phyloP scores from a whole-genome alignment of 1,139 yeast species.

The Pichia cactophila region DNA sequence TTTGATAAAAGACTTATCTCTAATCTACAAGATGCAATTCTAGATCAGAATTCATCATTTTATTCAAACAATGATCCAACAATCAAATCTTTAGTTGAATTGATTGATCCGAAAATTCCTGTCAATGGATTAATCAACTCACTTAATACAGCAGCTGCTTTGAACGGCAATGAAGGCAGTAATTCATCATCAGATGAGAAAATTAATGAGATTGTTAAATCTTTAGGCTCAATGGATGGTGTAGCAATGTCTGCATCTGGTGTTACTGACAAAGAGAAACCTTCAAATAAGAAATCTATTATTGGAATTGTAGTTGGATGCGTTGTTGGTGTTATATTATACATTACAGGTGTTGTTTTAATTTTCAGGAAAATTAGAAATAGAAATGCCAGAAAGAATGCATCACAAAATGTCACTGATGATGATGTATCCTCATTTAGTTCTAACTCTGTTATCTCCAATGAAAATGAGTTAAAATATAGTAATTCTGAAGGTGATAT shows the following conservation, averaged over 20 bases:
- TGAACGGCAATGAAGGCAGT: background rate
- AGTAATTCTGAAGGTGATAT: constrained; percentile 11
- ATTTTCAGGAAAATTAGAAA: constrained; percentile 30
- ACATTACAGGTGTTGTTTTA: constrained; percentile 44
- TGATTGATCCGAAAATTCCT: constrained; percentile 61
- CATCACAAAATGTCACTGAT: background rate
- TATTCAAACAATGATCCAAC: constrained; percentile 45
- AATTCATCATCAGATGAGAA: constrained; percentile 1
- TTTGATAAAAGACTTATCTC: constrained; percentile 48
- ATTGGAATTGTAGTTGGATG: constrained; percentile 62
- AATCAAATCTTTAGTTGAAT: constrained; percentile 40
- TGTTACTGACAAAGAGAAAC: constrained; percentile 10
- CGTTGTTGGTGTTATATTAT: constrained; percentile 55
- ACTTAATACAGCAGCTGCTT: background rate
- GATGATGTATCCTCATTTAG: constrained; percentile 8
- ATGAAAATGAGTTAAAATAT: constrained; percentile 2
- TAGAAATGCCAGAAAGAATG: constrained; percentile 4
- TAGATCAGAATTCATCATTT: constrained; percentile 38
- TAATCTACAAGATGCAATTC: constrained; percentile 38
- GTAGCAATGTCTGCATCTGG: constrained; percentile 11
- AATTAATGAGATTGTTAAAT: constrained; percentile 10
- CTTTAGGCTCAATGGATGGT: constrained; percentile 30
- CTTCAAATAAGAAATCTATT: constrained; percentile 33
- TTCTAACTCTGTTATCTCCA: constrained; percentile 1
- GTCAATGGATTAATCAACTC: constrained; percentile 41